Evolutionary conservation across 345 rosid genomes (phyloP), one percentile per base, ranked within the genome.

Genomic region (Eucalyptus brandiana): DNA sequence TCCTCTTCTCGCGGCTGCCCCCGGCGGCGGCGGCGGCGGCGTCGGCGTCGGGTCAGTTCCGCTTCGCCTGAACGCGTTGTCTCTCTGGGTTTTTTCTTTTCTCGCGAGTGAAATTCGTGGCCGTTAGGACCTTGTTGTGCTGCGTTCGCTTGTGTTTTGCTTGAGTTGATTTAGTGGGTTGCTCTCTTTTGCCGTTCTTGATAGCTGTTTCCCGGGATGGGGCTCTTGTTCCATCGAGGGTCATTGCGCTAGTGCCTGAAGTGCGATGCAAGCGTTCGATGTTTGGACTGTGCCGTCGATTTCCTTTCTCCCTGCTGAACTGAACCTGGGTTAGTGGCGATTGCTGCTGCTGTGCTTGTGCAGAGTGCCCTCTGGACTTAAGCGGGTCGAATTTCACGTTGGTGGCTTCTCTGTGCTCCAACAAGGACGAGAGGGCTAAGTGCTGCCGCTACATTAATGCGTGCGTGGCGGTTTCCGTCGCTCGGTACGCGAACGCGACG

Each of bases 381-480:
- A 94, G 94, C 88, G 92, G 92, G 72, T 93, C 97, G 11, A 96
- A 97, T 92, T 95, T 95, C 87, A 95, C 98, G 49, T 92, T 96
- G 21, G 95, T 95, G 86, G 99, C 99, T 30, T 94, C 99, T 6
- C 58, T 96, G 58, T 97, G 99, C 93, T 95, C 98, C 0, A 90
- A 90, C 86, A 89, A 91, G 16, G 90, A 91, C 51, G 93, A 94
- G 15, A 93, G 97, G 93, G 98, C 95, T 87, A 96, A 94, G 90
- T 97, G 99, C 89, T 97, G 99, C 93, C 98, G 97, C 87, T 97
- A 97, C 92, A 97, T 97, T 88, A 97, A 97, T 90, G 97, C 98
- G 88, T 97, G 94, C 81, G 88, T 96, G 90, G 97, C 98, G 13
- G 89, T 95, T 88, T 96, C 99, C 5, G 89, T 96, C 49, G 93